A percentile compares a stretch with the other conserved stretches of the same genome.
Conservation (phyloP, 768 basidiomycete species). For the Rhodotorula kratochvilovae region DNA sequence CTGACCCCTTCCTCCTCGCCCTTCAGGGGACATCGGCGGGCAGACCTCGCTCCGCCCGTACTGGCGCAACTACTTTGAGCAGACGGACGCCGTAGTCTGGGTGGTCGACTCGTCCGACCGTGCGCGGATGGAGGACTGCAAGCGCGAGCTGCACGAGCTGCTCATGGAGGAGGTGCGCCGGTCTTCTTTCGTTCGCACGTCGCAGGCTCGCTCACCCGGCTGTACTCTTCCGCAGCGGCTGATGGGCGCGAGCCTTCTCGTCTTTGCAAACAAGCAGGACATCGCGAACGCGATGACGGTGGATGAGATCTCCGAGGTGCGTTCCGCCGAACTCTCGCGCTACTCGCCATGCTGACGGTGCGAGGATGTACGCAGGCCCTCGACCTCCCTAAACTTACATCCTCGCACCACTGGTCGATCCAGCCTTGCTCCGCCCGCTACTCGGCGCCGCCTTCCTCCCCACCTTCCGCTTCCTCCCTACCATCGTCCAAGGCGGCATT, state of each 20-base stretch:
- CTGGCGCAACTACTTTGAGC: slow-evolving; percentile 99
- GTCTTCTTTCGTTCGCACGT: background rate
- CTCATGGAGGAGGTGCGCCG: slow-evolving; percentile 80
- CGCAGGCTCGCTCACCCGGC: no score
- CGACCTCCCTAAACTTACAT: slow-evolving; percentile 6
- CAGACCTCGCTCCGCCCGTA: slow-evolving; percentile 93
- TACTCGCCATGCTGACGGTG: background rate
- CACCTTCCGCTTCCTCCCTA: background rate
- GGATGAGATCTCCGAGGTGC: slow-evolving; percentile 74
- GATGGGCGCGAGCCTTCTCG: slow-evolving; percentile 79
- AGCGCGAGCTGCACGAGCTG: slow-evolving; percentile 74
- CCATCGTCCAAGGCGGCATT: no score
- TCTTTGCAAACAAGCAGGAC: slow-evolving; percentile 98
- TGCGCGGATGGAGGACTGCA: slow-evolving; percentile 84
- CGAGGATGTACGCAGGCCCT: slow-evolving; percentile 5
- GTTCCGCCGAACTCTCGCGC: slow-evolving; percentile 38
- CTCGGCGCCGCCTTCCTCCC: background rate
- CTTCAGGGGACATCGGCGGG: slow-evolving; percentile 92
- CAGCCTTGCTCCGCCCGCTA: slow-evolving; percentile 32
- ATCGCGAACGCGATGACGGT: slow-evolving; percentile 78
- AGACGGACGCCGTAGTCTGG: slow-evolving; percentile 97
- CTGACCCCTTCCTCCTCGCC: background rate
- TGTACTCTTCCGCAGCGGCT: slow-evolving; percentile 60
- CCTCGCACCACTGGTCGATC: slow-evolving; percentile 28
- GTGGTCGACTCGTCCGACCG: slow-evolving; percentile 94